Evolutionary conservation across 345 rosid genomes (phyloP).

Genomic region (Murraya koenigii): DNA sequence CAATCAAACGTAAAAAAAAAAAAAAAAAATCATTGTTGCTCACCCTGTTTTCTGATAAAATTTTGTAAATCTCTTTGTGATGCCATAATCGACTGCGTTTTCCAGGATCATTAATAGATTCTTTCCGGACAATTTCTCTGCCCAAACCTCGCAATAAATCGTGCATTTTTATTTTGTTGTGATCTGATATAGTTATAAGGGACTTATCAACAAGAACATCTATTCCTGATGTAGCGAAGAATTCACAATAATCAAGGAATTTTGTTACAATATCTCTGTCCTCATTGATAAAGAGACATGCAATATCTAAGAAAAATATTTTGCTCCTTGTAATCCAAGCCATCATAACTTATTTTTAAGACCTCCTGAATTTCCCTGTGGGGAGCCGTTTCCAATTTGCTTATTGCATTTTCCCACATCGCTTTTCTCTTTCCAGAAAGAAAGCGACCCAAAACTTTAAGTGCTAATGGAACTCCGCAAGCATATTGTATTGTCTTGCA

Average conservation of each 20-base stretch:
- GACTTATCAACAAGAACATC: slow-evolving; percentile 24
- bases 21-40: no score
- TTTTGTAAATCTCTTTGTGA: no score
- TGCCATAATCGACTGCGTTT: slow-evolving; percentile 19
- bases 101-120: slow-evolving; percentile 10
- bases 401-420: slow-evolving; percentile 6
- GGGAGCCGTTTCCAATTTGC: not conserved
- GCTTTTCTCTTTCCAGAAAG: not conserved
- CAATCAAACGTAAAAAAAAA: no score
- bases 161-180: slow-evolving; percentile 26
- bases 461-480: slow-evolving; percentile 21
- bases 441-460: slow-evolving; percentile 17
- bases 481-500: not conserved
- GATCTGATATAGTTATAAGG: slow-evolving; percentile 13
- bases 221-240: not conserved
- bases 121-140: slow-evolving; percentile 24
- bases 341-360: slow-evolving; percentile 18
- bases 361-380: not conserved
- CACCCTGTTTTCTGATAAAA: no score
- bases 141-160: slow-evolving; percentile 46
- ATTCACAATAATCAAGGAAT: slow-evolving; percentile 18
- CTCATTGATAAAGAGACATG: slow-evolving; percentile 36
- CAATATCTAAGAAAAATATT: slow-evolving; percentile 41
- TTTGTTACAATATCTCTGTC: slow-evolving; percentile 10
- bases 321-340: slow-evolving; percentile 9